A percentile compares a stretch with the other conserved stretches of the same genome.
Evolutionary conservation across 2,329 filamentous ascomycete species (phyloP).

Genomic region (Fusarium xyrophilum): DNA sequence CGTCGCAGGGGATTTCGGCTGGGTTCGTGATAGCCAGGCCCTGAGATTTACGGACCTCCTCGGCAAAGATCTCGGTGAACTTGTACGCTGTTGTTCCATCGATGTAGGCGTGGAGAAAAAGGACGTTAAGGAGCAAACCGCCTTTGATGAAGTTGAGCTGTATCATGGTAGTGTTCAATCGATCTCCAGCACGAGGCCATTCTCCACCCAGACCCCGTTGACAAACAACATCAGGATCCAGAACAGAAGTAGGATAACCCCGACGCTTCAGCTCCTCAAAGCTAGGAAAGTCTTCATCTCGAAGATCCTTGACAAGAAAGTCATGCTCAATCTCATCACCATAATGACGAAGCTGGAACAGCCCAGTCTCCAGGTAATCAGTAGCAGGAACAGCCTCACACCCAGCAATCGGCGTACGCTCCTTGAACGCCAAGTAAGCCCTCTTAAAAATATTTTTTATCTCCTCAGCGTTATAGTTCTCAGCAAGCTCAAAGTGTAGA

Average conservation of each 20-base stretch:
- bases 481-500: slow-evolving; percentile 7
- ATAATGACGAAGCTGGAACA: slow-evolving; percentile 8
- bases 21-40: background rate
- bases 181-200: slow-evolving; percentile 8
- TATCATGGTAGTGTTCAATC: slow-evolving; percentile 8
- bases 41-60: slow-evolving; percentile 6
- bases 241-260: background rate
- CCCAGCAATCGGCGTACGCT: slow-evolving; percentile 3
- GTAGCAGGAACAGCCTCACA: slow-evolving; percentile 4
- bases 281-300: background rate
- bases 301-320: slow-evolving; percentile 14
- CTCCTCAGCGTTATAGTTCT: background rate
- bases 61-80: slow-evolving; percentile 9
- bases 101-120: background rate
- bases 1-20: background rate
- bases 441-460: background rate
- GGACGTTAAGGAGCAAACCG: background rate
- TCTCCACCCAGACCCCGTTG: slow-evolving; percentile 10
- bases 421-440: background rate
- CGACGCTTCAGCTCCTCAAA: slow-evolving; percentile 6
- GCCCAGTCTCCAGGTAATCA: background rate
- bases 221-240: slow-evolving; percentile 9
- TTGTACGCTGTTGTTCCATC: slow-evolving; percentile 6
- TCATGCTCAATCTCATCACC: slow-evolving; percentile 16
- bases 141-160: slow-evolving; percentile 11